phyloP scores from a whole-genome alignment of 768 basidiomycete species.

The Bullera alba region DNA sequence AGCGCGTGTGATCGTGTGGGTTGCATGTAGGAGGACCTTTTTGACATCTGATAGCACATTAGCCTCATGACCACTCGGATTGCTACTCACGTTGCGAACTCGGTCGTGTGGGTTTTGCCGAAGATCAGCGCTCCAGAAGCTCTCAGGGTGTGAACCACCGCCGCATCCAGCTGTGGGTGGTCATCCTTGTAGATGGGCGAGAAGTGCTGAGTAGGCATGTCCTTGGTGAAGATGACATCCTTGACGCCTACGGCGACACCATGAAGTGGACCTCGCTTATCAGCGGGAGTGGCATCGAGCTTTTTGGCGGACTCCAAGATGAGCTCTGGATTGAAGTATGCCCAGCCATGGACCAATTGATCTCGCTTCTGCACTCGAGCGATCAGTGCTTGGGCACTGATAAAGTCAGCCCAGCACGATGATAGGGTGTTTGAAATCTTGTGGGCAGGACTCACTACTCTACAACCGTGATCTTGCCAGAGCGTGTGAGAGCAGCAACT shows the following conservation, averaged over 20 bases:
- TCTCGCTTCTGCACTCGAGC: constrained; percentile 22
- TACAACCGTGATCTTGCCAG: constrained; percentile 18
- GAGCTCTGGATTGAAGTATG: constrained; percentile 14
- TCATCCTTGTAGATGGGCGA: constrained; percentile 37
- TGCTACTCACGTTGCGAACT: constrained; percentile 6
- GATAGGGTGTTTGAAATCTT: neutral
- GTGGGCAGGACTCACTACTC: constrained; percentile 20
- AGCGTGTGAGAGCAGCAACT: constrained; percentile 12
- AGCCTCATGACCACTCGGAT: constrained; percentile 4
- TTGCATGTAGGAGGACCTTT: constrained; percentile 34
- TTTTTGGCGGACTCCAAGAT: constrained; percentile 16
- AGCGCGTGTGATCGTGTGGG: constrained; percentile 32
- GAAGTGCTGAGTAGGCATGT: constrained; percentile 42
- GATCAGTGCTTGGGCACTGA: constrained; percentile 12
- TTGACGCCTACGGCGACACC: constrained; percentile 30
- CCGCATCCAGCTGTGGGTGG: constrained; percentile 28
- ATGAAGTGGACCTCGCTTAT: constrained; percentile 22
- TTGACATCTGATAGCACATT: constrained; percentile 28
- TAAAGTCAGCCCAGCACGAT: neutral
- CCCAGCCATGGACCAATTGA: constrained; percentile 20
- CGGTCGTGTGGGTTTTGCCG: constrained; percentile 15
- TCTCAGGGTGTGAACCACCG: constrained; percentile 22
- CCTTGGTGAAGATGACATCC: constrained; percentile 34
- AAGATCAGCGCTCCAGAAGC: constrained; percentile 37
- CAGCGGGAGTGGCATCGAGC: constrained; percentile 22